phyloP scores from a whole-genome alignment of 495 filamentous ascomycete species.

The Terfezia boudieri region DNA sequence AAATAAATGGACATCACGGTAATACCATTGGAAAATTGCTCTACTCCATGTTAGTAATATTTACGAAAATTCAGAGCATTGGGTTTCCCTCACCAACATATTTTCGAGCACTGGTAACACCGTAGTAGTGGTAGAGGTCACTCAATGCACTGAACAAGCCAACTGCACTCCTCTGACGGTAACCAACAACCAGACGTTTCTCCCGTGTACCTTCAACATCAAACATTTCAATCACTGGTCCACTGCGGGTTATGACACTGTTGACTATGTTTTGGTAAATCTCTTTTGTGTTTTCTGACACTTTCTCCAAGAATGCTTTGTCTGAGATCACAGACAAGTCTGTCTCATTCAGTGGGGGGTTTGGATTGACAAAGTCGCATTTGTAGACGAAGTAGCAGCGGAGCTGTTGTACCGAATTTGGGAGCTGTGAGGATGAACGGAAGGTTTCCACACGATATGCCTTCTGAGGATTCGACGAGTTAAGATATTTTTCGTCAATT shows the following conservation, averaged over 20 bases:
- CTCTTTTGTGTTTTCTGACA: conserved; percentile 80
- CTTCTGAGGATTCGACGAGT: conserved; percentile 30
- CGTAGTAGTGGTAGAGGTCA: conserved; percentile 97
- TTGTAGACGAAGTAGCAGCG: conserved; percentile 98
- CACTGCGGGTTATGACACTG: conserved; percentile 56
- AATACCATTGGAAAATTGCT: conserved; percentile 97
- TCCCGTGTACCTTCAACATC: conserved; percentile 79
- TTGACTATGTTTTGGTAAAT: conserved; percentile 86
- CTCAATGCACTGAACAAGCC: conserved; percentile 88
- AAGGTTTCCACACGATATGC: conserved; percentile 88
- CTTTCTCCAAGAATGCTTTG: conserved; percentile 83
- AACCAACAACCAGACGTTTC: conserved; percentile 83
- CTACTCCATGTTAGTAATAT: conserved; percentile 15
- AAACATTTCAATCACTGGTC: conserved; percentile 93
- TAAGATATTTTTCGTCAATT: conserved; percentile 83
- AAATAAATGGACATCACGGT: conserved; percentile 91
- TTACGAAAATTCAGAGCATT: background rate
- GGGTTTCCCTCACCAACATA: conserved; percentile 35
- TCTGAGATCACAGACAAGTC: conserved; percentile 80
- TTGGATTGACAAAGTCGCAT: conserved; percentile 59
- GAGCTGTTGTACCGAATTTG: conserved; percentile 38
- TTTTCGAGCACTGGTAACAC: conserved; percentile 84
- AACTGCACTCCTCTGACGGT: conserved; percentile 74
- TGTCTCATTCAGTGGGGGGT: conserved; percentile 56
- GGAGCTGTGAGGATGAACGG: conserved; percentile 57